These are phyloP conservation scores for Vinca minor DNA, from an alignment of 257 asterid species.

Conservation along the genomic window DNA sequence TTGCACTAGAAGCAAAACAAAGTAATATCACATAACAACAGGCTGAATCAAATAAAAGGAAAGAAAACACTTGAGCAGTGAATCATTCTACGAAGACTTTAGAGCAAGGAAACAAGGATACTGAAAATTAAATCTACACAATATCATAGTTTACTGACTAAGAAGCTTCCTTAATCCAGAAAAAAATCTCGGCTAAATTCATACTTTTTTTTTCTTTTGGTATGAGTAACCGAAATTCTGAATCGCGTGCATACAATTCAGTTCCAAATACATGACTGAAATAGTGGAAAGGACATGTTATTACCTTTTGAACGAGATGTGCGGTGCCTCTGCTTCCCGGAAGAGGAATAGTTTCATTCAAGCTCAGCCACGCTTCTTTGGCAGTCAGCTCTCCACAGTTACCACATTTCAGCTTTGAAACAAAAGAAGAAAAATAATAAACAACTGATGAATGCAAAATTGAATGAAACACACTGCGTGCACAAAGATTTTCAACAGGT, in stretches of 20 bases:
- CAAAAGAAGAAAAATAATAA: neutral
- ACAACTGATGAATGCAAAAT: neutral
- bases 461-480: no score
- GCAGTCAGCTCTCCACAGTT: constrained; percentile 66
- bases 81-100: no score
- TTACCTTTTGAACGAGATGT: constrained; percentile 74
- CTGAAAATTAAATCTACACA: neutral
- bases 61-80: neutral
- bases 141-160: neutral
- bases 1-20: constrained; percentile 52
- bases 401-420: constrained; percentile 59
- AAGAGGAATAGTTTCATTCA: constrained; percentile 51
- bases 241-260: no score
- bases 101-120: neutral
- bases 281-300: neutral
- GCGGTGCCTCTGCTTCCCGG: constrained; percentile 50
- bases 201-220: neutral
- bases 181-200: neutral
- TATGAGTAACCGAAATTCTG: neutral
- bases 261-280: neutral
- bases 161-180: neutral
- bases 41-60: neutral
- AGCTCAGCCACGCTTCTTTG: constrained; percentile 60
- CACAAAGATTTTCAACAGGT: neutral
- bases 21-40: neutral